These are phyloP conservation scores for Phytophthora sp. DNA, from an alignment of 352 stramenopile genomes.

Conservation along the genomic window DNA sequence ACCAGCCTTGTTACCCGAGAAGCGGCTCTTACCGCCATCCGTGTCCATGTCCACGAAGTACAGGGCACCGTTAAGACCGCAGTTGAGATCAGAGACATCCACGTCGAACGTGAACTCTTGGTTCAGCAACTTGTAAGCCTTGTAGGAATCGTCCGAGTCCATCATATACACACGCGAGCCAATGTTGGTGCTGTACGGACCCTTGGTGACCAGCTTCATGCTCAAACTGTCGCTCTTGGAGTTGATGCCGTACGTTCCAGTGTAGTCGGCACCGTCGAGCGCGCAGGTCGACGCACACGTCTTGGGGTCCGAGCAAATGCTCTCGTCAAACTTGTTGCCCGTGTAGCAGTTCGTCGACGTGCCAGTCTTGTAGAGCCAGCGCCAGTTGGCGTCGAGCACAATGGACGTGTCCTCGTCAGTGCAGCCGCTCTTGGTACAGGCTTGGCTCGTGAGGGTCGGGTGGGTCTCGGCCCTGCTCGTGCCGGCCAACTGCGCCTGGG, in stretches of 20 bases:
- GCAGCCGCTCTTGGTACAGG: constrained; percentile 37
- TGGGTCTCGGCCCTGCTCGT: constrained; percentile 47
- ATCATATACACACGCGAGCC: constrained; percentile 66
- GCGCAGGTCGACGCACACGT: constrained; percentile 53
- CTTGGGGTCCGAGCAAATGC: constrained; percentile 50
- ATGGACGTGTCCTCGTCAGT: constrained; percentile 49
- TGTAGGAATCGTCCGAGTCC: constrained; percentile 43
- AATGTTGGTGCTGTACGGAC: constrained; percentile 55
- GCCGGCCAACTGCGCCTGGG: neutral
- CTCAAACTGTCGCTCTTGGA: constrained; percentile 32
- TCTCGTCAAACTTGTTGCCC: constrained; percentile 47
- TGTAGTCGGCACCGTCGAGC: constrained; percentile 62
- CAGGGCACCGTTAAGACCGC: constrained; percentile 62
- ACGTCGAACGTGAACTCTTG: constrained; percentile 74
- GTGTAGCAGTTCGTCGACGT: constrained; percentile 64
- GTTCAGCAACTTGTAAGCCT: constrained; percentile 65
- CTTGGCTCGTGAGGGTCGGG: constrained; percentile 41
- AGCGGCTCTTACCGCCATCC: constrained; percentile 47
- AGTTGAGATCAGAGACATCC: constrained; percentile 56
- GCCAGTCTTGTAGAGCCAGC: constrained; percentile 58
- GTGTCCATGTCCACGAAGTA: constrained; percentile 75
- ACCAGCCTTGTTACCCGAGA: constrained; percentile 24
- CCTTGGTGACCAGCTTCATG: constrained; percentile 57
- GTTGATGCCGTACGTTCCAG: constrained; percentile 55
- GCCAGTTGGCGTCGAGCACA: constrained; percentile 69